These are phyloP conservation scores for Ogataea corticis DNA, from an alignment of 805 yeast species.

Conservation along the genomic window DNA sequence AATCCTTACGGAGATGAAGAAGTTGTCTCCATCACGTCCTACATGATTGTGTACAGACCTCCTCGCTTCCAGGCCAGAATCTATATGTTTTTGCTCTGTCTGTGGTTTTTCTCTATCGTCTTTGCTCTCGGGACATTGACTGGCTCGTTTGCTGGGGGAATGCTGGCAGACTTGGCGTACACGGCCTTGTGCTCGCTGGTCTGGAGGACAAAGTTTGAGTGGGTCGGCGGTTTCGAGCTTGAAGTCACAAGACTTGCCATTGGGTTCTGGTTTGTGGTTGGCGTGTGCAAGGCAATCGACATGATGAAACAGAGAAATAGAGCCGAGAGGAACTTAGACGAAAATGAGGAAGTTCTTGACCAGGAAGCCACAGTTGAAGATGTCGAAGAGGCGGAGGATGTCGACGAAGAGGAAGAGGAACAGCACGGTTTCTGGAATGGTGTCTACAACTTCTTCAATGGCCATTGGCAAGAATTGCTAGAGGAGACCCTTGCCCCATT, in stretches of 20 bases:
- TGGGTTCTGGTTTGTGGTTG: slow-evolving; percentile 1
- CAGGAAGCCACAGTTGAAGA: slow-evolving; percentile 1
- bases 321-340: neutral
- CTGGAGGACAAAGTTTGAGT: neutral
- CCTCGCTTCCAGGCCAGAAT: slow-evolving; percentile 69
- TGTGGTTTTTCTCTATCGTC: slow-evolving; percentile 48
- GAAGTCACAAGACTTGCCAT: neutral
- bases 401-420: neutral
- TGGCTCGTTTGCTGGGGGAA: slow-evolving; percentile 30
- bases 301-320: neutral
- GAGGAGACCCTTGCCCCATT: slow-evolving; percentile 1
- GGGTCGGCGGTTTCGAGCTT: neutral
- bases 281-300: neutral
- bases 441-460: neutral
- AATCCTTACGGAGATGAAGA: slow-evolving; percentile 39
- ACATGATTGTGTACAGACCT: slow-evolving; percentile 84
- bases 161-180: neutral
- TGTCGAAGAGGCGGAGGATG: neutral
- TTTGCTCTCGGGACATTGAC: slow-evolving; percentile 28
- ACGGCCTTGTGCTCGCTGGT: too few relatives aligned
- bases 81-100: slow-evolving; percentile 41
- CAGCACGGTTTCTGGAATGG: neutral
- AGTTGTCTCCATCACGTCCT: slow-evolving; percentile 38
- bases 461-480: neutral
- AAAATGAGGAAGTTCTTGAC: neutral